Conservation (phyloP, 2,329 filamentous ascomycete species). For the Immersiporthe knoxdaviesiana region DNA sequence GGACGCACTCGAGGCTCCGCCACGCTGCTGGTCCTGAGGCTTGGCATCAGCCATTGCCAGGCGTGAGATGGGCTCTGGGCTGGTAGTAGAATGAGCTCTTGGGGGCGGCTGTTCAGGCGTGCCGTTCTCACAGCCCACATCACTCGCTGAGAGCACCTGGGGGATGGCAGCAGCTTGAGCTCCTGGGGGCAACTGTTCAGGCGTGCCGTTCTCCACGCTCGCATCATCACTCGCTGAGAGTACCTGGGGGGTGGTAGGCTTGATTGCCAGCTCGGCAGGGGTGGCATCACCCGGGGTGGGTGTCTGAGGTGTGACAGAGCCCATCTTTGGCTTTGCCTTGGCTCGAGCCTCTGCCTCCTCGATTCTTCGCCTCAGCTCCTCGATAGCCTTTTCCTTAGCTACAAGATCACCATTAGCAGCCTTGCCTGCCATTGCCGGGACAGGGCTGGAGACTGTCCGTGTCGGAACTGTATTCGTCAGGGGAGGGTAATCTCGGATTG, state of each 20-base stretch:
- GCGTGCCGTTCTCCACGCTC: constrained; percentile 30
- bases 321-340: constrained; percentile 50
- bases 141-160: constrained; percentile 32
- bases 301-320: constrained; percentile 36
- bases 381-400: constrained; percentile 60
- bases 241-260: constrained; percentile 27
- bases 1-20: constrained; percentile 44
- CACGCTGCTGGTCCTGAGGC: constrained; percentile 34
- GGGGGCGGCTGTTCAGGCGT: constrained; percentile 34
- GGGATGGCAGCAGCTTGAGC: constrained; percentile 29
- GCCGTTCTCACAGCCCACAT: constrained; percentile 30
- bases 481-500: constrained; percentile 51
- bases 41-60: not conserved
- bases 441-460: constrained; percentile 47
- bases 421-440: constrained; percentile 32
- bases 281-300: constrained; percentile 33
- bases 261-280: constrained; percentile 37
- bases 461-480: constrained; percentile 43
- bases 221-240: constrained; percentile 33
- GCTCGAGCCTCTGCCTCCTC: constrained; percentile 57
- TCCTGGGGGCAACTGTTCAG: constrained; percentile 35
- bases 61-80: constrained; percentile 35
- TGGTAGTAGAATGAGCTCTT: constrained; percentile 33
- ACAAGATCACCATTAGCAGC: constrained; percentile 22
- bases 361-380: constrained; percentile 62